Percentiles rank a stretch among this genome's conserved stretches.
Evolutionary conservation across 345 rosid species (phyloP).

Genomic region (Rubroshorea leprosula): DNA sequence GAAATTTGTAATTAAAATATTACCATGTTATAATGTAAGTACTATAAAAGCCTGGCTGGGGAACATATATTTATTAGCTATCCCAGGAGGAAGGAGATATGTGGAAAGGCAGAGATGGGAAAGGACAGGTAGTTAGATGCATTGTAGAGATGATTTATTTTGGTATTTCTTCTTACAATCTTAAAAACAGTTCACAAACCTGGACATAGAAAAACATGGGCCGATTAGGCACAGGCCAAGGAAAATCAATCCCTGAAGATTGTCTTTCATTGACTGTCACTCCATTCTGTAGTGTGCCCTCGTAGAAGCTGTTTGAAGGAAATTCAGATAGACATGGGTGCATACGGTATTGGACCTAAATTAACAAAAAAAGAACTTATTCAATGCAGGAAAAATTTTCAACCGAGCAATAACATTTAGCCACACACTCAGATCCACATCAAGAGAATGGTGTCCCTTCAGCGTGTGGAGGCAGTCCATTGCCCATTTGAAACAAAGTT

Average conservation of each 20-base stretch:
- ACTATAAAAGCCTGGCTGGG: not conserved
- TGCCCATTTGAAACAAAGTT: not conserved
- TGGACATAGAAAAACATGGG: conserved; percentile 99
- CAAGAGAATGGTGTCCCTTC: no score
- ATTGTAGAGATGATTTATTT: not conserved
- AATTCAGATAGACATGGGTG: conserved; percentile 97
- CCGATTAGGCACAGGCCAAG: conserved; percentile 98
- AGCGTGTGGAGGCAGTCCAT: no score
- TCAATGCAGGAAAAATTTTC: conserved; percentile 5
- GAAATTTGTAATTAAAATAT: conserved; percentile 19
- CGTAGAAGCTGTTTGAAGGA: conserved; percentile 97
- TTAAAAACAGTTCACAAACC: conserved; percentile 31
- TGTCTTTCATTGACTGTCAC: conserved; percentile 96
- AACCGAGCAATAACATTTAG: not conserved
- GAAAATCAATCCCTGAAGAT: conserved; percentile 94
- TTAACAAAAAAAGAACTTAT: conserved; percentile 15
- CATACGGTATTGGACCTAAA: conserved; percentile 98
- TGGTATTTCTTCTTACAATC: not conserved
- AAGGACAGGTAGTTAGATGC: not conserved
- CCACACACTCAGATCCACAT: not conserved
- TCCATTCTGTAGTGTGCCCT: conserved; percentile 98
- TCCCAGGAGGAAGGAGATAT: not conserved
- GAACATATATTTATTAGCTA: not conserved
- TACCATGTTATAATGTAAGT: conserved; percentile 2
- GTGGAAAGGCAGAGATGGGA: not conserved